Evolutionary conservation across 2,329 filamentous ascomycete genomes (phyloP), one percentile per base, ranked within the genome.

Genomic region (Diaporthe eres): DNA sequence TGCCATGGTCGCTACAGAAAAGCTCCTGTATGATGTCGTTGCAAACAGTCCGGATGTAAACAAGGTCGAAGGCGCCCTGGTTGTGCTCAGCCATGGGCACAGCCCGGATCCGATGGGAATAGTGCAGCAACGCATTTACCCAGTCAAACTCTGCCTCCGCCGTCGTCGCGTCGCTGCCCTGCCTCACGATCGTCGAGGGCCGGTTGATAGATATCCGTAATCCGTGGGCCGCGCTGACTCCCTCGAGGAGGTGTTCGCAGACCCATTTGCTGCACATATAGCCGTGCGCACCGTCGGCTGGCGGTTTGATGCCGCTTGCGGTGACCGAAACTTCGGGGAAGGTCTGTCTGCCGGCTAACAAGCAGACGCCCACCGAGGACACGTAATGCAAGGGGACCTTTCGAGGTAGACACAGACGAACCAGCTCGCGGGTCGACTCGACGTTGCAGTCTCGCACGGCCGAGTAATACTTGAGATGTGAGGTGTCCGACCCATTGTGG

Each of bases 401-500:
- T 6, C 79, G 77, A 1, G 74, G 72, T 0, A 77, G 10, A 2
- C 79, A 80, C 7, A 88, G 75, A 7, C 78, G 75, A 2, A 81
- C 79, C 8, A 87, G 80, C 63, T 83, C 79, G 57, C 80, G 79
- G 1, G 84, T 86, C 0, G 86, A 80, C 0, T 76, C 25, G 2
- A 87, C 77, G 74, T 88, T 88, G 39, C 79, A 70, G 1, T 70
- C 65, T 1, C 81, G 79, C 0, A 88, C 79, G 0, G 81, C 79
- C 12, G 77, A 37, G 77, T 87, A 88, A 0, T 78, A 79, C 37
- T 87, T 83, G 77, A 81, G 72, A 78, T 81, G 86, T 8, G 80
- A 84, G n/a, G 81, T 80, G 37, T 85, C 83, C 15, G 87, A 86
- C 8, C 86, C 89, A 67, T 82, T 85, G 79, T 90, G 92, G 34